Conservation (phyloP, 176 grass and related monocot genomes). For the Rhynchospora breviuscula region DNA sequence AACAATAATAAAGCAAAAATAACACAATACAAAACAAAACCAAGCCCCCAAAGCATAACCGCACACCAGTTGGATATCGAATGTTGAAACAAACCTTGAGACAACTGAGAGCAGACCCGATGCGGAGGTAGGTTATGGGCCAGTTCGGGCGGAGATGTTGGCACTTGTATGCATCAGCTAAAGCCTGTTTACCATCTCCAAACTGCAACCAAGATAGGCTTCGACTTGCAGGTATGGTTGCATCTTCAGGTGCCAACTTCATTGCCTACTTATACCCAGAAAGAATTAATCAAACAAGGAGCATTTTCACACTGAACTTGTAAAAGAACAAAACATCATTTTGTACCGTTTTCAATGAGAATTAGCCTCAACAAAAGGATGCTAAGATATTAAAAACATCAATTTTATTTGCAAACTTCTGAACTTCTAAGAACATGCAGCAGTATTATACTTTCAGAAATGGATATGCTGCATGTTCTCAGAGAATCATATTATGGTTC, state of each 20-base stretch:
- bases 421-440: neutral
- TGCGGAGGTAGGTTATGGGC: too few species aligned
- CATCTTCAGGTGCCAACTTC: neutral
- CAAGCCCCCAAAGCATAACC: neutral
- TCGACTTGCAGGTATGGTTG: constrained; percentile 8
- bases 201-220: constrained; percentile 14
- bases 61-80: too few species aligned
- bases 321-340: neutral
- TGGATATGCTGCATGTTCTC: neutral
- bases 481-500: neutral
- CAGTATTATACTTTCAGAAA: neutral
- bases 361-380: neutral
- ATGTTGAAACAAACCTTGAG: too few species aligned
- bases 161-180: too few species aligned
- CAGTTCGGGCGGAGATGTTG: too few species aligned
- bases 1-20: too few species aligned
- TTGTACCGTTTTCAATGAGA: too few species aligned
- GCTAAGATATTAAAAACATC: neutral
- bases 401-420: neutral
- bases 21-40: too few species aligned
- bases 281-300: neutral
- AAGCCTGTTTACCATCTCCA: neutral
- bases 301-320: neutral
- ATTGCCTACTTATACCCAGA: neutral
- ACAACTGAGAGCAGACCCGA: too few species aligned